phyloP scores from a whole-genome alignment of 257 asterid species.

The Solanum chmielewskii region DNA sequence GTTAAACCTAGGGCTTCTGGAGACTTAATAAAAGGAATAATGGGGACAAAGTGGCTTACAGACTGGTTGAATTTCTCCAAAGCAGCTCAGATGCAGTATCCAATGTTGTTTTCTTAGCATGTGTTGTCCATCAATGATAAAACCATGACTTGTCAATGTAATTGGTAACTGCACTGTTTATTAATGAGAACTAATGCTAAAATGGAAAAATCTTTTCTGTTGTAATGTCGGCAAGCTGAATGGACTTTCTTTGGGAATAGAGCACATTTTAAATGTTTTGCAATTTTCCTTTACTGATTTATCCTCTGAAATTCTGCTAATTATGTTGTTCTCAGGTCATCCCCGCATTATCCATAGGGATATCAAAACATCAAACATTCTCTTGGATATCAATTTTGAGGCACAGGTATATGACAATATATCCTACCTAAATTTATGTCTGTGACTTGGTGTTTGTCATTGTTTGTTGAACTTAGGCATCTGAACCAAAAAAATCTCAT shows the following conservation, averaged over 20 bases:
- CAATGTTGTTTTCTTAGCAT: neutral
- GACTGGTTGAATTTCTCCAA: neutral
- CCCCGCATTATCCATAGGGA: slow-evolving; percentile 91
- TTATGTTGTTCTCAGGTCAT: slow-evolving; percentile 42
- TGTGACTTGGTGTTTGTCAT: neutral
- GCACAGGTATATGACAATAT: slow-evolving; percentile 46
- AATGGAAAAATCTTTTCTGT: neutral
- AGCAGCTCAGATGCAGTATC: neutral
- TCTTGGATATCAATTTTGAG: slow-evolving; percentile 74
- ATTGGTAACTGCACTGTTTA: neutral
- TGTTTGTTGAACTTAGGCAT: neutral
- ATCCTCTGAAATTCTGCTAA: neutral
- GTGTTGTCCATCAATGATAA: neutral
- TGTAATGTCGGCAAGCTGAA: neutral
- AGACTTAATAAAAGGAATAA: neutral
- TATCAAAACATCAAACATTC: slow-evolving; percentile 79
- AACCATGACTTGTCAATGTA: neutral
- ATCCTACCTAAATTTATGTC: neutral
- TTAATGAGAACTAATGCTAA: neutral
- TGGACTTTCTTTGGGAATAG: neutral
- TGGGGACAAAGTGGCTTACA: neutral
- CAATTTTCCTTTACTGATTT: neutral
- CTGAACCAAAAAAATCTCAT: neutral
- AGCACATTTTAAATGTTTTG: neutral
- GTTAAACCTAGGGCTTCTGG: neutral